Conservation (phyloP, 148 eudicot species). For the Rhododendron griersonianum region DNA sequence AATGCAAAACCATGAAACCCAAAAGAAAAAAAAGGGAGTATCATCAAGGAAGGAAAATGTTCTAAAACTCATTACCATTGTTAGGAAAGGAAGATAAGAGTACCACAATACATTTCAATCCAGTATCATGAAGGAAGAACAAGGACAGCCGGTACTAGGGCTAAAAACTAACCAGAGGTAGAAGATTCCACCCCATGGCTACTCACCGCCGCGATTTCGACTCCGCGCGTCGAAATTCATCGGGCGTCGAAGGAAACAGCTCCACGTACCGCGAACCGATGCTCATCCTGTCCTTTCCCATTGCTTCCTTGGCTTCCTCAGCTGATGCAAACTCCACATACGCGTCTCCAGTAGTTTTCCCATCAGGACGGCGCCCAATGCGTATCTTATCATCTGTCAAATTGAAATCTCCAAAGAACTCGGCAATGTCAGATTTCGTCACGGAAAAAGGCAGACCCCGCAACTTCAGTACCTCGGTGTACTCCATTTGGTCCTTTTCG, state of each 20-base stretch:
- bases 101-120: not conserved
- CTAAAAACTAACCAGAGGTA: not conserved
- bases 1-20: not conserved
- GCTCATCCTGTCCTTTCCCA: conserved; percentile 81
- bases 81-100: not conserved
- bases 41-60: not conserved
- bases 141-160: not conserved
- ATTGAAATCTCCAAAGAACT: conserved; percentile 57
- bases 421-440: conserved; percentile 49
- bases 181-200: not conserved
- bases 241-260: conserved; percentile 72
- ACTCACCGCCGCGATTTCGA: conserved; percentile 58
- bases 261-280: conserved; percentile 84
- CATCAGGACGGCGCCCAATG: conserved; percentile 69
- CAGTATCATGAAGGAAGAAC: not conserved
- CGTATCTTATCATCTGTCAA: conserved; percentile 54
- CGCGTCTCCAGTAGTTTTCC: conserved; percentile 87
- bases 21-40: not conserved
- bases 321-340: conserved; percentile 74
- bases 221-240: conserved; percentile 68
- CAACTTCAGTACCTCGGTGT: conserved; percentile 65
- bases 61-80: conserved; percentile 6
- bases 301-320: conserved; percentile 81
- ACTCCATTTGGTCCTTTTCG: conserved; percentile 70
- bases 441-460: conserved; percentile 85